A percentile compares a stretch with the other conserved stretches of the same genome.
phyloP scores from a whole-genome alignment of 371 early-diverging fungal species.

The Circinella umbellata region DNA sequence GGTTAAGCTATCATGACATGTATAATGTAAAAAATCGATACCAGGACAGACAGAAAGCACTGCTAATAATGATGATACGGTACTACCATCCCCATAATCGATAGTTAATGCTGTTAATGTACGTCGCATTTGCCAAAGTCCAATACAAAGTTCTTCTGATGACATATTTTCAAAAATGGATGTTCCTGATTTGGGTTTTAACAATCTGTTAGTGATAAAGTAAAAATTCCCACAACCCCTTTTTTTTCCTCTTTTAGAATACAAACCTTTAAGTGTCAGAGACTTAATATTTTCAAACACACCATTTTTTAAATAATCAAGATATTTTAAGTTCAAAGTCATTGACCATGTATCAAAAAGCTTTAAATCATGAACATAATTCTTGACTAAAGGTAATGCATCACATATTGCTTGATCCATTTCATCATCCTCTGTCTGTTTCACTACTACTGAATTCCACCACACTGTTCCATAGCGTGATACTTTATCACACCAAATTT shows the following conservation, averaged over 20 bases:
- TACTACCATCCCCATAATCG: neutral
- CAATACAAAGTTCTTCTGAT: conserved; percentile 3
- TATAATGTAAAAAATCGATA: neutral
- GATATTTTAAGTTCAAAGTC: neutral
- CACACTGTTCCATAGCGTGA: neutral
- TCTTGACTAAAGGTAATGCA: neutral
- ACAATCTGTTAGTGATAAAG: too few relatives aligned
- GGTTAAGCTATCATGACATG: neutral
- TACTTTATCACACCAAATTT: neutral
- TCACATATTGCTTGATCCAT: neutral
- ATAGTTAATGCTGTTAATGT: neutral
- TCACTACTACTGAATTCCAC: neutral
- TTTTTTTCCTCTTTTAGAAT: too few relatives aligned
- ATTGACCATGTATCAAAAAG: neutral
- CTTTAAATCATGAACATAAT: neutral
- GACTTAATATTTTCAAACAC: neutral
- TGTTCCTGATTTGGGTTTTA: too few relatives aligned
- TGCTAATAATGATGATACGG: neutral
- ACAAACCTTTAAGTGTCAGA: neutral
- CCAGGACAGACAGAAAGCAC: neutral
- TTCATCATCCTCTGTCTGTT: neutral
- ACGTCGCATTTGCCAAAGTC: neutral
- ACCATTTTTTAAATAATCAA: conserved; percentile 3
- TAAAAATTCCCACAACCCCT: too few relatives aligned
- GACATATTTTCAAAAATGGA: neutral